A percentile compares a stretch with the other conserved stretches of the same genome.
Conservation (phyloP, 2,329 filamentous ascomycete species). For the Teratosphaeria pseudoeucalypti region DNA sequence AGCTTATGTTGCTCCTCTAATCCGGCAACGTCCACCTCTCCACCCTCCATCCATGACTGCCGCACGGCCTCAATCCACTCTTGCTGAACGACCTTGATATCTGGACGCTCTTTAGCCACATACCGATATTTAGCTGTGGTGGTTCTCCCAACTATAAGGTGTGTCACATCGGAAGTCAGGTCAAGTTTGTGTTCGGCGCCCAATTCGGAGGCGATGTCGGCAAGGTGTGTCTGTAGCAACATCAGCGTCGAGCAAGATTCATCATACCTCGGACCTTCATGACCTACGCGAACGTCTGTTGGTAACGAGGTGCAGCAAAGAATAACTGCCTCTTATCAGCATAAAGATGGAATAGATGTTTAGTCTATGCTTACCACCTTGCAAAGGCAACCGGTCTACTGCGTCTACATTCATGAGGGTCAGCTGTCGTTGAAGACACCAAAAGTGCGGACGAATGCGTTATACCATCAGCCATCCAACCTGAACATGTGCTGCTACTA, state of each 20-base stretch:
- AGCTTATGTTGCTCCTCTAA: conserved; percentile 59
- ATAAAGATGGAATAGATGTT: conserved; percentile 3
- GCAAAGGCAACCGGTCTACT: not conserved
- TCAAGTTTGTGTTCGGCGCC: conserved; percentile 82
- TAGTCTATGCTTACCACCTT: not conserved
- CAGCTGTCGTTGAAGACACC: not conserved
- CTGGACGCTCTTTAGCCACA: conserved; percentile 78
- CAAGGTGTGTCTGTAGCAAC: conserved; percentile 24
- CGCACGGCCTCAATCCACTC: conserved; percentile 76
- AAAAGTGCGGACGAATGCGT: not conserved
- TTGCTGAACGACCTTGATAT: conserved; percentile 73
- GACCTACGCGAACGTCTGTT: conserved; percentile 23
- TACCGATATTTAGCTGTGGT: conserved; percentile 92
- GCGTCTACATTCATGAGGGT: not conserved
- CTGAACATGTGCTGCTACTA: not conserved
- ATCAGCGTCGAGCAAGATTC: not conserved
- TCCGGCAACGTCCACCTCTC: conserved; percentile 58
- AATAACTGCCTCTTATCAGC: conserved; percentile 17
- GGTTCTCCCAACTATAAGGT: conserved; percentile 81
- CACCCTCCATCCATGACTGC: conserved; percentile 68
- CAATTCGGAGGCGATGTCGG: conserved; percentile 61
- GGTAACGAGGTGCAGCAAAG: conserved; percentile 25
- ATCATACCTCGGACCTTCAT: too few species aligned
- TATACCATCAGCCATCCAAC: not conserved
- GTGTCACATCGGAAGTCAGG: conserved; percentile 89